A percentile compares a stretch with the other conserved stretches of the same genome.
Evolutionary conservation across 768 basidiomycete genomes (phyloP).

Genomic region (Gautieria morchelliformis): DNA sequence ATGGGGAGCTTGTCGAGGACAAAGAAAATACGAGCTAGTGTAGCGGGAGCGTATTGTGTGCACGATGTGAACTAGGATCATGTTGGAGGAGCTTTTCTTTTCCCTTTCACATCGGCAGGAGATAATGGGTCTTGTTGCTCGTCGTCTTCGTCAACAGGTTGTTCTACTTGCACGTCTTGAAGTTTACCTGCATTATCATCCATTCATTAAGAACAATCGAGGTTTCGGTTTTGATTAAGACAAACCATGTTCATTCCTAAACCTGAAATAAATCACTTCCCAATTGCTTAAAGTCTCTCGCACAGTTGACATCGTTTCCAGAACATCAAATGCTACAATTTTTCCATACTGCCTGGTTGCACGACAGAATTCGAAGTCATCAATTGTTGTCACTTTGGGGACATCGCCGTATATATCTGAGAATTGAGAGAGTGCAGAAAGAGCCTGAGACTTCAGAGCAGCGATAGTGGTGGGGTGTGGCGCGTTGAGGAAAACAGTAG

Average conservation of each 20-base stretch:
- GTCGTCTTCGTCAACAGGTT: slow-evolving; percentile 56
- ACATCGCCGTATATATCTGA: slow-evolving; percentile 20
- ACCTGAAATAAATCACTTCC: slow-evolving; percentile 62
- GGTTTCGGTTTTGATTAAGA: not conserved
- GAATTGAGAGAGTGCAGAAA: slow-evolving; percentile 39
- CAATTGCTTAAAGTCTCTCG: slow-evolving; percentile 49
- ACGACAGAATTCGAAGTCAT: slow-evolving; percentile 60
- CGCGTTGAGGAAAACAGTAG: slow-evolving; percentile 52
- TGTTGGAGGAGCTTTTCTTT: slow-evolving; percentile 43
- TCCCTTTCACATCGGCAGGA: slow-evolving; percentile 37
- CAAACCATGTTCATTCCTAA: slow-evolving; percentile 50
- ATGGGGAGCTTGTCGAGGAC: not conserved
- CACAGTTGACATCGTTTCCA: slow-evolving; percentile 37
- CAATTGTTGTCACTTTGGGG: slow-evolving; percentile 25
- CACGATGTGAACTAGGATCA: not conserved
- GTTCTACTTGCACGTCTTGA: slow-evolving; percentile 47
- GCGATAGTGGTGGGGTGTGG: slow-evolving; percentile 44
- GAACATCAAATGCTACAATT: slow-evolving; percentile 41
- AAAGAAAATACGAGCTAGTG: not conserved
- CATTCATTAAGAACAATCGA: not conserved
- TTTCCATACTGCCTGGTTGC: slow-evolving; percentile 42
- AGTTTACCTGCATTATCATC: slow-evolving; percentile 37
- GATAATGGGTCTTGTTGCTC: slow-evolving; percentile 22
- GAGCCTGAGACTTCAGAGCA: slow-evolving; percentile 51
- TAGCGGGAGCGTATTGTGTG: not conserved